Base-by-base conservation (phyloP, 1,284 basidiomycete species). In the Naganishia liquefaciens region DNA sequence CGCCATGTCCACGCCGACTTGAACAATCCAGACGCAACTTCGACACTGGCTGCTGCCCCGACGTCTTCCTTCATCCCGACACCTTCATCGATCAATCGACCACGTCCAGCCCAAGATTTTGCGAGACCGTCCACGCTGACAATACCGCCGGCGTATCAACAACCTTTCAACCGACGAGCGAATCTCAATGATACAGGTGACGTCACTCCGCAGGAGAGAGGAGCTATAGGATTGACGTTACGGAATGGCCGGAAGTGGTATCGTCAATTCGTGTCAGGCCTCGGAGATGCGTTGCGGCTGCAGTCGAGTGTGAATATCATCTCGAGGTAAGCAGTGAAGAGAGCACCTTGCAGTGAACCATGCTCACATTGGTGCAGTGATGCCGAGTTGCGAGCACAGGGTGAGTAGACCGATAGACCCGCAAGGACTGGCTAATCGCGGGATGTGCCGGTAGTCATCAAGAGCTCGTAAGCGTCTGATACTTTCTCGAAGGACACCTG, bases 231-330 rank as follows among this genome's bases (percentile, higher is more conserved):
- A 6, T 10, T 40, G 11, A 46, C 46, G n/a, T 40, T 60, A 40
- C 30, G 57, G 33, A 40, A 40, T 33, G 57, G 57, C 5, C 46
- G 57, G 4, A 50, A 60, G 10, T 60, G 57, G 57, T 25, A 17
- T 33, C 28, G 57, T 25, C 46, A 65, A 28, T 27, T 58, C 13
- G 19, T 23, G 2, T 25, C 55, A 6, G 77, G 77, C 1, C 46
- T 74, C 19, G 66, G 58, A 21, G 77, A 79, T 69, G 73, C 74
- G 3, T 25, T 66, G 27, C 69, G 71, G 55, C 61, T 79, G 25
- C 70, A 75, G 11, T 69, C 72, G 54, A 77, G 76, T 62, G 70
- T 69, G 69, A 71, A 69, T 19, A 62, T 79, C 13, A 75, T 77
- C 3, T 76, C 72, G 74, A 70, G 73, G 77, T 77, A 68, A 68